Evolutionary conservation across 2,329 filamentous ascomycete genomes (phyloP).

Genomic region (Fusarium tjaetaba): DNA sequence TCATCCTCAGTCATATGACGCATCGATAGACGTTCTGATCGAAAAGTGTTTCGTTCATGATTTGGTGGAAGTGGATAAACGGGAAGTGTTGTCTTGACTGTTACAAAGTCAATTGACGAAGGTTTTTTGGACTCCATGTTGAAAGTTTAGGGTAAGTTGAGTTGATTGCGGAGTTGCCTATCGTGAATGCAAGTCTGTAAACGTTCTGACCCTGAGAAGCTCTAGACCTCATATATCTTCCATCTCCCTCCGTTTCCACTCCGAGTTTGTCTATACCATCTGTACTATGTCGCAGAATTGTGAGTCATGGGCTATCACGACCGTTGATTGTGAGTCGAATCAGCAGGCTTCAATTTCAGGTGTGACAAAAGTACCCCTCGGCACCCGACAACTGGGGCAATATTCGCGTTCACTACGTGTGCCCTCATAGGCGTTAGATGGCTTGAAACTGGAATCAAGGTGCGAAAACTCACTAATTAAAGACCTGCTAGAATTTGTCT

Average conservation of each 20-base stretch:
- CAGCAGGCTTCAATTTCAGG: background rate
- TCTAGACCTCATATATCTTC: background rate
- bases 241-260: background rate
- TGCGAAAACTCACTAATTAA: background rate
- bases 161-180: background rate
- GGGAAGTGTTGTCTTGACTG: conserved; percentile 61
- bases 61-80: conserved; percentile 53
- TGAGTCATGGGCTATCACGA: conserved; percentile 6
- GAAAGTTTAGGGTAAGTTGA: conserved; percentile 1
- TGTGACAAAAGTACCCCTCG: conserved; percentile 16
- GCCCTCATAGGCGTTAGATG: background rate
- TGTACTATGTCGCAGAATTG: background rate
- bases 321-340: background rate
- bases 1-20: conserved; percentile 62
- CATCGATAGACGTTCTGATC: conserved; percentile 65
- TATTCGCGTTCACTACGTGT: background rate
- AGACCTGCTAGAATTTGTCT: no score
- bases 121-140: conserved; percentile 33
- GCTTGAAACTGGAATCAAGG: background rate
- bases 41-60: conserved; percentile 51
- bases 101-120: conserved; percentile 47
- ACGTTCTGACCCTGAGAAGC: background rate
- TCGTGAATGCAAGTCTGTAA: background rate
- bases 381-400: background rate
- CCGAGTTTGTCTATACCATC: background rate